Percentiles rank a stretch among this genome's conserved stretches.
Evolutionary conservation across 192 early-diverging fungal species (phyloP).

Genomic region (Podila verticillata): DNA sequence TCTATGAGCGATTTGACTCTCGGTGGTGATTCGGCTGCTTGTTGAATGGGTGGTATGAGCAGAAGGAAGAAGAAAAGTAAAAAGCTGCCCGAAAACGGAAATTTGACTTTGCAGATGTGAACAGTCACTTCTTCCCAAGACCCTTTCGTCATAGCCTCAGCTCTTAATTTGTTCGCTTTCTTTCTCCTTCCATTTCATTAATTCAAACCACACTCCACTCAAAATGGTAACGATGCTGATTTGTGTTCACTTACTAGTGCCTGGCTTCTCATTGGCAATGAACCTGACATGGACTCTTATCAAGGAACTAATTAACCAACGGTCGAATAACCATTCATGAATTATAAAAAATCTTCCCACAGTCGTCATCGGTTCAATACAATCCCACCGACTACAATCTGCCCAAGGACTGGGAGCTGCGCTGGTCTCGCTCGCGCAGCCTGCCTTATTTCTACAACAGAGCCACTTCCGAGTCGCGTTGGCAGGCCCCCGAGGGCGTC

Average conservation of each 20-base stretch:
- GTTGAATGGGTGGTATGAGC: no score
- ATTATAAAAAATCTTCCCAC: background rate
- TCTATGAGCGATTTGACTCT: background rate
- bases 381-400: conserved; percentile 51
- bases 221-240: no score
- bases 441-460: conserved; percentile 84
- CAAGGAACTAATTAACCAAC: no score
- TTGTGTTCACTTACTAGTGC: no score
- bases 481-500: conserved; percentile 74
- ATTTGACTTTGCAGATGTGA: no score
- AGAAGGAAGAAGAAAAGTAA: no score
- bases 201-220: background rate
- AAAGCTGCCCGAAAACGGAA: no score
- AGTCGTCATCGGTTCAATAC: background rate
- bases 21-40: no score
- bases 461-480: conserved; percentile 75
- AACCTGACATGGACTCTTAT: no score
- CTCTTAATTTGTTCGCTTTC: background rate
- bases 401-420: conserved; percentile 75
- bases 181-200: conserved; percentile 1
- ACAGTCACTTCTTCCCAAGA: no score
- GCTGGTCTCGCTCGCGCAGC: conserved; percentile 70
- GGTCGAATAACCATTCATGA: no score
- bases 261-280: no score
- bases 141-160: background rate